Base-by-base conservation (phyloP, 78 protist species). In the Bigelowiella natans region DNA sequence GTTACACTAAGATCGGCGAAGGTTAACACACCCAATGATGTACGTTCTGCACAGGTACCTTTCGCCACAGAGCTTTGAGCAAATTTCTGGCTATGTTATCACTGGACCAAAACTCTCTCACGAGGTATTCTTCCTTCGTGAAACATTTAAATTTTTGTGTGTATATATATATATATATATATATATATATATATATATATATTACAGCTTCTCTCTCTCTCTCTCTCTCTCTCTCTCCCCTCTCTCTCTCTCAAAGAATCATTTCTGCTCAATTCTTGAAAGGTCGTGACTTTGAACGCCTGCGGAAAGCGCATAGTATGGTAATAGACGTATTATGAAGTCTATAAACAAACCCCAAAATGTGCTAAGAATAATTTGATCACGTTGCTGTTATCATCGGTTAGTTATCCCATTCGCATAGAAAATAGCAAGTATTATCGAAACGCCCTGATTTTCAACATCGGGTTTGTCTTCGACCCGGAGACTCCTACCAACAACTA, bases 401-500 rank as follows among this genome's bases (percentile, higher is more conserved):
- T 18, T 18, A 51, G 86, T 40, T 63, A 39, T 92, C 96, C 63
- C 1, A 88, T 94, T 3, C 30, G 88, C 51, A 11, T 94, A 39
- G 95, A 93, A 39, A 91, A 91, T 82, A 83, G 89, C 1, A 93
- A 94, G 86, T 94, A 94, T 89, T 88, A 73, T 2, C 93, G 96
- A 31, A 94, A 94, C 93, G 94, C 93, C 63, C 40, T 94, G 39
- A 88, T 91, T 29, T 93, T 94, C 85, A 92, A 93, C 86, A 30
- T 93, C 37, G 85, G 92, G 31, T 89, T 94, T 90, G 94, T 91
- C 1, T 90, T 94, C 39, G 91, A 89, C 18, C 63, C 82, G 31
- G 38, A 2, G 37, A 89, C 92, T 29, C 91, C 39, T 7, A 51
- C 73, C 73, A 26, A 51, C 73, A 51, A 51, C 34, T 18, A 7